A percentile compares a stretch with the other conserved stretches of the same genome.
Evolutionary conservation across 1,284 basidiomycete species (phyloP).

Genomic region (Naganishia cerealis): DNA sequence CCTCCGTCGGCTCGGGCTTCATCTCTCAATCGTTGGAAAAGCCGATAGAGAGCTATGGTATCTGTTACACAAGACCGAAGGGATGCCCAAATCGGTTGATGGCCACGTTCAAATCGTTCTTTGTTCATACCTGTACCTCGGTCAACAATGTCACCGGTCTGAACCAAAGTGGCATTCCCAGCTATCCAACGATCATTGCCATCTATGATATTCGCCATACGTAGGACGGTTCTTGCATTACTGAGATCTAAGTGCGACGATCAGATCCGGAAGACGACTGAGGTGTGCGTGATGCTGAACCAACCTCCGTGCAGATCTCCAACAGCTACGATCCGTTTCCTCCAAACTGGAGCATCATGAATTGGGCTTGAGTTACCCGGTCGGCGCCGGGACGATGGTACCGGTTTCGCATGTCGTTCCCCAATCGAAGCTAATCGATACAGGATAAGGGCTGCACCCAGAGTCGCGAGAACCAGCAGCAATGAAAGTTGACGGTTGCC

Average conservation of each 20-base stretch:
- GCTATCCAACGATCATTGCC: constrained; percentile 73
- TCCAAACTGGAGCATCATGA: constrained; percentile 30
- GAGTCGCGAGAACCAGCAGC: constrained; percentile 25
- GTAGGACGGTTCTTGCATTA: constrained; percentile 70
- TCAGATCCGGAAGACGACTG: constrained; percentile 1
- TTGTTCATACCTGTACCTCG: constrained; percentile 55
- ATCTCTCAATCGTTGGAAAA: constrained; percentile 77
- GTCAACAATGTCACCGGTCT: constrained; percentile 92
- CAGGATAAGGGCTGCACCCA: constrained; percentile 29
- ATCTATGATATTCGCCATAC: constrained; percentile 72
- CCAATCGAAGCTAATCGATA: constrained; percentile 21
- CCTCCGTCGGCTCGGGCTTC: constrained; percentile 72
- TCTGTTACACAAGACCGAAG: constrained; percentile 62
- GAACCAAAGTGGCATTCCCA: constrained; percentile 75
- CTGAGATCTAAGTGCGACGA: constrained; percentile 56
- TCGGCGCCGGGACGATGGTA: neutral
- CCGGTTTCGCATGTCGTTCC: constrained; percentile 5
- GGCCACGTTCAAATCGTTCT: constrained; percentile 38
- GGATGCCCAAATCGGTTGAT: constrained; percentile 6
- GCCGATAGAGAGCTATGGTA: constrained; percentile 74
- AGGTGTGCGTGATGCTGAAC: constrained; percentile 20
- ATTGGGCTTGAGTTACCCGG: neutral
- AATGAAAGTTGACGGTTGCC: constrained; percentile 28
- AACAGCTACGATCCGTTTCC: constrained; percentile 65
- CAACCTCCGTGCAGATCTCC: constrained; percentile 74